Conservation (phyloP, 2,329 filamentous ascomycete genomes). For the Neurospora sp. region DNA sequence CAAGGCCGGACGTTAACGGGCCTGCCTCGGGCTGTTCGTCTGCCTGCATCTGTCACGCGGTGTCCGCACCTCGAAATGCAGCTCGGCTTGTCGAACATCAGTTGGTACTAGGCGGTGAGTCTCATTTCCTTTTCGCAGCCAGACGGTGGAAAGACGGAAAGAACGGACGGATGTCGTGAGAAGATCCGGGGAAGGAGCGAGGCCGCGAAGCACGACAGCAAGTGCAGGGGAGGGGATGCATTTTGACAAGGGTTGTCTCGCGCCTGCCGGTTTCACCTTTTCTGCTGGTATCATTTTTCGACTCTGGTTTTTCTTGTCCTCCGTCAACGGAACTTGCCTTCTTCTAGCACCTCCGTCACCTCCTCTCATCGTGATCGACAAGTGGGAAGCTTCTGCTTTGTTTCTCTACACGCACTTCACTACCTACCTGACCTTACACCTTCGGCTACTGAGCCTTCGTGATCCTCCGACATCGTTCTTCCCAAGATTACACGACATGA, state of each 20-base stretch:
- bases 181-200: neutral
- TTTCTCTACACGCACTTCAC: neutral
- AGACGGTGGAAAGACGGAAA: neutral
- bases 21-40: neutral
- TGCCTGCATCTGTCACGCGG: neutral
- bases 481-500: constrained; percentile 6
- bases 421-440: neutral
- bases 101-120: neutral
- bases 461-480: neutral
- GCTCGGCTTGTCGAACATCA: neutral
- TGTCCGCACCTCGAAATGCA: neutral
- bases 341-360: neutral
- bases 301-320: neutral
- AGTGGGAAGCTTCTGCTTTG: neutral
- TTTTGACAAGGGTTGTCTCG: neutral
- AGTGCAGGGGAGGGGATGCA: neutral
- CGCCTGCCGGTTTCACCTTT: neutral
- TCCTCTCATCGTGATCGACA: neutral
- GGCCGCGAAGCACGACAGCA: neutral
- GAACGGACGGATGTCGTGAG: neutral
- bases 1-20: neutral
- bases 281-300: neutral
- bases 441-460: neutral
- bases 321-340: neutral
- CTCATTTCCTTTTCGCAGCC: neutral